Base-by-base conservation (phyloP, 495 filamentous ascomycete species). In the Penicillium longicatenatum region DNA sequence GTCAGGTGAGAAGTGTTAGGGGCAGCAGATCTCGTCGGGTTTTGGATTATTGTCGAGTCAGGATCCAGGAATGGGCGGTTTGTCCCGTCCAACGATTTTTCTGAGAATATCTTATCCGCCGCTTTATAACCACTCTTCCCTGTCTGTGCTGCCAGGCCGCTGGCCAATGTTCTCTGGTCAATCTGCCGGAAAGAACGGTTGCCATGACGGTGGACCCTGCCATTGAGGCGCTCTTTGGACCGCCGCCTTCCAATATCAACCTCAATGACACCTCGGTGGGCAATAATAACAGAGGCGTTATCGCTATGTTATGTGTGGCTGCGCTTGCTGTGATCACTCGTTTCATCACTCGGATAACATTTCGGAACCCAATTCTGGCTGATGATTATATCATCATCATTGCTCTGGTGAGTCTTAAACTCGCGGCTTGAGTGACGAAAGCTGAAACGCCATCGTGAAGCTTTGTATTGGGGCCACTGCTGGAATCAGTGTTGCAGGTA, bases 381-480 rank as follows among this genome's bases (percentile, higher is more conserved):
- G 74, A 78, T 55, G 74, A 78, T 50, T 75, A 63, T 56, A 42
- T 64, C 11, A 76, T 75, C 33, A 24, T 75, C 10, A 50, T 55
- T 11, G 73, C 67, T 3, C 46, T 75, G 54, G 74, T 76, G 6
- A 20, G 49, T 52, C 26, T 9, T 21, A 2, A 11, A 30, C 29
- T 30, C 24, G 24, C 39, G 26, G 20, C 31, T 9, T 19, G 7
- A 42, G 39, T 33, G 7, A 6, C 29, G 35, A n/a, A 45, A 48
- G 19, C 54, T 48, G 37, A 41, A 5, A 26, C 26, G 26, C 26
- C 26, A n/a, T 14, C n/a, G 1, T 14, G 9, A 9, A 47, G 44
- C 44, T 47, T 47, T 59, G 50, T 26, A 59, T 65, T 22, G 42
- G 59, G 20, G 54, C 58, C 33, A 57, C 61, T 3, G 61, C 68